Percentiles rank a stretch among this genome's conserved stretches.
These are phyloP conservation scores for Sanguinoderma infundibulare DNA, from an alignment of 1,284 basidiomycete species.

Conservation along the genomic window DNA sequence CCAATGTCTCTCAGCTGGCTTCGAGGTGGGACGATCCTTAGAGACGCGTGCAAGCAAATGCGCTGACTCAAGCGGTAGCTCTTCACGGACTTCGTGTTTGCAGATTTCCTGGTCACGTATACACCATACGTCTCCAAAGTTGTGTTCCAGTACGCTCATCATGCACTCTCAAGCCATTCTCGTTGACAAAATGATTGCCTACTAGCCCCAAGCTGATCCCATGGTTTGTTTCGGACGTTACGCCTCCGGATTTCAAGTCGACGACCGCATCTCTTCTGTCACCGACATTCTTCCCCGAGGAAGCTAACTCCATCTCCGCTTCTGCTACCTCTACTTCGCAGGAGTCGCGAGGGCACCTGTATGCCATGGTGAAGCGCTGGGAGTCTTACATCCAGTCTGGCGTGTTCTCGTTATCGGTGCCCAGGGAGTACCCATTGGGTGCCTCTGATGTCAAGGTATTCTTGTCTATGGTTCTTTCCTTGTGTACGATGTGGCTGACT, in stretches of 20 bases:
- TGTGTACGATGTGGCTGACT: not conserved
- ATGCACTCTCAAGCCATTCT: not conserved
- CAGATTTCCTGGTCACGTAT: slow-evolving; percentile 90
- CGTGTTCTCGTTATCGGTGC: slow-evolving; percentile 76
- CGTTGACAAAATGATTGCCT: not conserved
- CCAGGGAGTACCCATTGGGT: slow-evolving; percentile 68
- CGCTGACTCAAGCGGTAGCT: slow-evolving; percentile 53
- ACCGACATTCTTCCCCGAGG: slow-evolving; percentile 57
- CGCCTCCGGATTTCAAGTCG: slow-evolving; percentile 75
- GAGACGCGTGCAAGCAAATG: no score
- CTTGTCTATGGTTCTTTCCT: not conserved
- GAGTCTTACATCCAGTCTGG: slow-evolving; percentile 70
- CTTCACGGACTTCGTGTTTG: slow-evolving; percentile 93
- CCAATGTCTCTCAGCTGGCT: slow-evolving; percentile 64
- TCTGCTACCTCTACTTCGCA: slow-evolving; percentile 17
- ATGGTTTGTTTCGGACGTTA: slow-evolving; percentile 94
- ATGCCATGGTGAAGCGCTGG: slow-evolving; percentile 77
- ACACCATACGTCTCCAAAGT: slow-evolving; percentile 84
- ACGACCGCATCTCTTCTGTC: slow-evolving; percentile 60
- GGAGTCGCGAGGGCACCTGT: slow-evolving; percentile 48
- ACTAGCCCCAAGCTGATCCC: slow-evolving; percentile 85
- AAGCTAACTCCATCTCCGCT: slow-evolving; percentile 7
- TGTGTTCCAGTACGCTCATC: slow-evolving; percentile 81
- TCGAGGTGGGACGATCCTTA: slow-evolving; percentile 62
- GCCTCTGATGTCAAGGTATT: slow-evolving; percentile 41